Conservation (phyloP, 2,329 filamentous ascomycete species). For the Shiraia sp. region DNA sequence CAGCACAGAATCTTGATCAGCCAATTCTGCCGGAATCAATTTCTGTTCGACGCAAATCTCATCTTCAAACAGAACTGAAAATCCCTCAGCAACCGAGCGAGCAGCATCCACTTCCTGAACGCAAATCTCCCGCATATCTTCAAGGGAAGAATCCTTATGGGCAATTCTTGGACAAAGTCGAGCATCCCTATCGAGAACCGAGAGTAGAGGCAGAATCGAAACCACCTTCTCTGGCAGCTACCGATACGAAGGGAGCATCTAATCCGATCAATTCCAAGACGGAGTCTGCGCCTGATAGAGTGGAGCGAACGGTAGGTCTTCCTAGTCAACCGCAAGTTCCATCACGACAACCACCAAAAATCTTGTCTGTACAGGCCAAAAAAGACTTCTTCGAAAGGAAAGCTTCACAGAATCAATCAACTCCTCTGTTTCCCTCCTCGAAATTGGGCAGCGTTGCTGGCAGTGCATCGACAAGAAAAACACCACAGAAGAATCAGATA, state of each 20-base stretch:
- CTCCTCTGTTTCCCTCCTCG: slow-evolving; percentile 15
- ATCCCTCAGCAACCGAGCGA: slow-evolving; percentile 8
- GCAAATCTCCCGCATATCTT: slow-evolving; percentile 33
- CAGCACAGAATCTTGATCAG: slow-evolving; percentile 4
- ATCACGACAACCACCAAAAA: slow-evolving; percentile 13
- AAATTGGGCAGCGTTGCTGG: slow-evolving; percentile 6
- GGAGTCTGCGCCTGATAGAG: slow-evolving; percentile 14
- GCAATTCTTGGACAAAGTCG: slow-evolving; percentile 27
- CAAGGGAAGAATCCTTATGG: slow-evolving; percentile 40
- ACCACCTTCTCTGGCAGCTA: slow-evolving; percentile 26
- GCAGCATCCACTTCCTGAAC: slow-evolving; percentile 7
- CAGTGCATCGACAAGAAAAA: slow-evolving; percentile 2
- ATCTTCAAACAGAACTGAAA: slow-evolving; percentile 9
- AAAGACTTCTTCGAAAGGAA: slow-evolving; percentile 37
- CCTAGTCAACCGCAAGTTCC: slow-evolving; percentile 8
- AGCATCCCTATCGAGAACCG: slow-evolving; percentile 24
- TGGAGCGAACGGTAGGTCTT: slow-evolving; percentile 8
- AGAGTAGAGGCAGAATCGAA: slow-evolving; percentile 3
- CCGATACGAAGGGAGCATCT: slow-evolving; percentile 23
- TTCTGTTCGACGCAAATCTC: slow-evolving; percentile 9
- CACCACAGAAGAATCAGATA: slow-evolving; percentile 3
- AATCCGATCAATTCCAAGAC: slow-evolving; percentile 22
- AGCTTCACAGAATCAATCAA: slow-evolving; percentile 16
- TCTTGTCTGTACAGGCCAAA: slow-evolving; percentile 28
- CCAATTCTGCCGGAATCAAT: slow-evolving; percentile 7